Evolutionary conservation across 2,329 filamentous ascomycete genomes (phyloP), one percentile per base, ranked within the genome.

Genomic region (Thelonectria blattea): DNA sequence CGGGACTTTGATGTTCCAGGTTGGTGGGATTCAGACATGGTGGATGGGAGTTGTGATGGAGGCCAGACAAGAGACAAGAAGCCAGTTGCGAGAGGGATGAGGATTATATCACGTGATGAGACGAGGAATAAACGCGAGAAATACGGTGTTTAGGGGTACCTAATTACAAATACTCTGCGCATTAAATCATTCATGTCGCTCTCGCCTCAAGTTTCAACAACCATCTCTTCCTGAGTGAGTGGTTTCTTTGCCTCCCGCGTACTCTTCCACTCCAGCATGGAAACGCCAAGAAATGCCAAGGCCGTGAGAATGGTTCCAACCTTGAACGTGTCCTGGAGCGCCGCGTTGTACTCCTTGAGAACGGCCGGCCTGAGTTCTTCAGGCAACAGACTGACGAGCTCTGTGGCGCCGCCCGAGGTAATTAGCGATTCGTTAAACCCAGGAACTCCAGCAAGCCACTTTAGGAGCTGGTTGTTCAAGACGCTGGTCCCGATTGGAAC

Each of bases 401-500:
- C 41, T 12, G 41, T 43, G 17, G 41, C 41, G 11, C 41, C 41
- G 20, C 41, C 41, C 3, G 41, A 43, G 2, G 41, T 43, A 20
- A 43, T 17, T 3, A 43, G 41, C 17, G 17, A 20, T 7, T 22
- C 9, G 8, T 43, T 12, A 10, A 43, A 43, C 5, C 41, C 41
- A 20, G 15, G 17, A 20, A 43, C 17, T 5, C 41, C 41, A 20
- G 41, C 17, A 20, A 43, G 41, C 41, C 17, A 11, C 41, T 43
- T 43, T 17, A 43, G 18, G 2, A 43, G 18, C 18, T 20, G 41
- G 18, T 17, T 22, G 10, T 34, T 46, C 22, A 47, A 30, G 22
- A 56, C 24, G 30, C 41, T 56, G 4, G 56, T 37, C 2, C 46
- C 52, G 5, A 30, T 52, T 2, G 37, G 34, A 11, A 60, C 45